These are phyloP conservation scores for Salix brachista DNA, from an alignment of 345 rosid genomes.

Conservation along the genomic window DNA sequence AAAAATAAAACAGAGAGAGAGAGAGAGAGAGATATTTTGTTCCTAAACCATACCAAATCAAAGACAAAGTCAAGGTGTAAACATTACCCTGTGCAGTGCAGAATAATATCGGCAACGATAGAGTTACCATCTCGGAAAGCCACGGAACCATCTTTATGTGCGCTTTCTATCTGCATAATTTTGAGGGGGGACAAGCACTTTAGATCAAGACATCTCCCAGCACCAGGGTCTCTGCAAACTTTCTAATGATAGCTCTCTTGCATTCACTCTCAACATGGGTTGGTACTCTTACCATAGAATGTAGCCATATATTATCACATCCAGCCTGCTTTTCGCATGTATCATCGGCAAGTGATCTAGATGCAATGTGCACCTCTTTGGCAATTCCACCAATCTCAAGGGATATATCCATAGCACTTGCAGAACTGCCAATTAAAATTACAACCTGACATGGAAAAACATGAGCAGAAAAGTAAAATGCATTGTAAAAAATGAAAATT, in stretches of 20 bases:
- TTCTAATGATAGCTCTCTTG: background rate
- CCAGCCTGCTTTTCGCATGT: constrained; percentile 33
- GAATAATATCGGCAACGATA: constrained; percentile 48
- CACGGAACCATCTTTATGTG: constrained; percentile 54
- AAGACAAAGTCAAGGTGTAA: background rate
- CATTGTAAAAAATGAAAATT: too few species aligned
- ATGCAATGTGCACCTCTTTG: constrained; percentile 70
- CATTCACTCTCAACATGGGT: background rate
- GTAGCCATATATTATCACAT: constrained; percentile 51
- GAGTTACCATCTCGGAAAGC: constrained; percentile 52
- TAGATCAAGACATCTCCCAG: constrained; percentile 10
- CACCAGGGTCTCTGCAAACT: background rate
- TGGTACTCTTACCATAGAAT: constrained; percentile 59
- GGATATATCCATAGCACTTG: constrained; percentile 65
- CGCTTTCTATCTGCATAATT: constrained; percentile 54
- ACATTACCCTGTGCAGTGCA: constrained; percentile 80
- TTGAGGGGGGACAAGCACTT: background rate
- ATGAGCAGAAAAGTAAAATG: background rate
- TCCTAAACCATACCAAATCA: too few species aligned
- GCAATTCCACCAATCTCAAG: constrained; percentile 54
- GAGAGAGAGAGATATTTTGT: too few species aligned
- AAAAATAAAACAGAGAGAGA: too few species aligned
- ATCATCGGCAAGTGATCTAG: constrained; percentile 43
- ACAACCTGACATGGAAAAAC: constrained; percentile 39
- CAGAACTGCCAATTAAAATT: constrained; percentile 55